Base-by-base conservation (phyloP, 345 rosid genomes). In the Hirschfeldia incana region DNA sequence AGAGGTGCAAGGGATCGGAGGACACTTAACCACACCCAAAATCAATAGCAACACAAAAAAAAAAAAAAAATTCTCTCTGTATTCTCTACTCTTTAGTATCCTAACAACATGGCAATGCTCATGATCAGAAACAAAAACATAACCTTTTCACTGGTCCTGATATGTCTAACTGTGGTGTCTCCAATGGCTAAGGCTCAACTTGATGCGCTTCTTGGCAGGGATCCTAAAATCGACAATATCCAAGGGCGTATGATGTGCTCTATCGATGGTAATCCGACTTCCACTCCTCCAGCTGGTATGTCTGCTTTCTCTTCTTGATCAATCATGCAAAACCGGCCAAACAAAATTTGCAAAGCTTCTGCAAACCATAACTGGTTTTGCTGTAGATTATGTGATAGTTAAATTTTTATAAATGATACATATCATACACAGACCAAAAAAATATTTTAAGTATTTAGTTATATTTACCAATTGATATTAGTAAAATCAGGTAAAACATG, bases 101-200 rank as follows among this genome's bases (percentile, higher is more conserved):
- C 21, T 7, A 65, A 33, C 15, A 73, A 49, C 57, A 73, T 69
- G 74, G 46, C 70, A 79, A 34, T 67, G 70, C 21, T 62, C 63
- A 12, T 21, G 21, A 21, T 12, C 15, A 79, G 36, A 28, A 79
- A 74, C 70, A 79, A 74, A 74, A 62, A 12, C 65, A 73, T 36
- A 32, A 10, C 57, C 57, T 27, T 73, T 44, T 60, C 78, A 7
- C 2, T 79, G 74, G 49, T 79, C 70, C 27, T 79, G 28, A 53
- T 79, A 34, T 74, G 65, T 73, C 74, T 79, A 39, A 11, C 68
- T 11, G 21, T 79, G 9, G 58, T 79, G 70, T 76, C 80, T 46
- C 83, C 86, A 53, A 16, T 78, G 46, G 85, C 85, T 8, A 78
- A 88, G 34, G 92, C 90, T 15, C 91, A 90, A 75, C 67, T 89